Conservation (phyloP, 768 basidiomycete species). For the Suillus plorans region DNA sequence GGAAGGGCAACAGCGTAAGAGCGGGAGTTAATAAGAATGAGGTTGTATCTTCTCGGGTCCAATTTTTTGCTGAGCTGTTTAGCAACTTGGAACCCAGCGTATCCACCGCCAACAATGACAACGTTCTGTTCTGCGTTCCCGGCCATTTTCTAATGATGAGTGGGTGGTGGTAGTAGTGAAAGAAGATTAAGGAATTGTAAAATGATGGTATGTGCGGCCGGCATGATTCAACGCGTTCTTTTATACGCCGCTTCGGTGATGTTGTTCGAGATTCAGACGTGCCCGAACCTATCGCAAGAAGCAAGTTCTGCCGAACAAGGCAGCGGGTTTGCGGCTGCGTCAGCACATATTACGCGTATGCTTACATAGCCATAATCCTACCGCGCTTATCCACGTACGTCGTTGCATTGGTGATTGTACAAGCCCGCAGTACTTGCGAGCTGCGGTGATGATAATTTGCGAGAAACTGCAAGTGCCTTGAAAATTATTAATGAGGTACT, state of each 20-base stretch:
- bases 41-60: slow-evolving; percentile 43
- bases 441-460: background rate
- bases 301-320: background rate
- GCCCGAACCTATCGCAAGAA: background rate
- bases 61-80: slow-evolving; percentile 51
- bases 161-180: background rate
- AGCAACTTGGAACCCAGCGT: slow-evolving; percentile 44
- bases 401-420: background rate
- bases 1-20: slow-evolving; percentile 52
- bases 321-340: background rate
- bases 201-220: too few relatives aligned
- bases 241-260: slow-evolving; percentile 3
- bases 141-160: slow-evolving; percentile 9
- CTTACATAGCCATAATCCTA: slow-evolving; percentile 4
- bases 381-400: background rate
- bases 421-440: background rate
- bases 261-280: background rate
- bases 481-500: background rate
- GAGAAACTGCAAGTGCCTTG: background rate
- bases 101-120: slow-evolving; percentile 58
- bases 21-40: slow-evolving; percentile 55
- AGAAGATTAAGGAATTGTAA: background rate
- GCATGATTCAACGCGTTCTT: background rate
- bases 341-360: background rate
- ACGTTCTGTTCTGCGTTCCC: slow-evolving; percentile 34